A percentile compares a stretch with the other conserved stretches of the same genome.
These are phyloP conservation scores for Scytalidium lignicola DNA, from an alignment of 2,329 filamentous ascomycete species.

Conservation along the genomic window DNA sequence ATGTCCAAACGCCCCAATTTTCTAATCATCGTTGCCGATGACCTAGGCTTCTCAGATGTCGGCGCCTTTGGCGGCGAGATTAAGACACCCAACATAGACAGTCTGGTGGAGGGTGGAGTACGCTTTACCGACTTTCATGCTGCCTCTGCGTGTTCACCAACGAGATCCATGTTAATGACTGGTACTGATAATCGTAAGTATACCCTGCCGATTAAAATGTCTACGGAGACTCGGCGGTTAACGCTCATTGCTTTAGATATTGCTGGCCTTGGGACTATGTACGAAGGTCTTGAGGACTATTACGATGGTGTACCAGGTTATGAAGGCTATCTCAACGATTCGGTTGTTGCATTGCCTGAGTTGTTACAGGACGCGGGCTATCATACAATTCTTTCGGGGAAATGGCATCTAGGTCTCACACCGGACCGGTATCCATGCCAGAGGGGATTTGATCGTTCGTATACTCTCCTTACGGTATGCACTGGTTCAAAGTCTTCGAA, in stretches of 20 bases:
- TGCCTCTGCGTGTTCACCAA: conserved; percentile 54
- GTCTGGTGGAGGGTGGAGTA: conserved; percentile 42
- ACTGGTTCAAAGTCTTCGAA: no score
- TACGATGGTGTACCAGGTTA: no score
- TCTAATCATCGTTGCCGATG: conserved; percentile 40
- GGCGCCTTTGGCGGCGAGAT: conserved; percentile 53
- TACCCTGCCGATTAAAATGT: no score
- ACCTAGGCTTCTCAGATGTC: conserved; percentile 41
- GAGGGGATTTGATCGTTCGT: conserved; percentile 51
- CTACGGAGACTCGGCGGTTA: no score
- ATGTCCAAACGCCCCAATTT: conserved; percentile 33
- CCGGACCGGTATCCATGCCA: conserved; percentile 35
- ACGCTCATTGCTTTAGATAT: no score
- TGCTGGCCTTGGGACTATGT: no score
- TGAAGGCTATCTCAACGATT: conserved; percentile 50
- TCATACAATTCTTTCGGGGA: conserved; percentile 47
- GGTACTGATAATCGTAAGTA: conserved; percentile 51
- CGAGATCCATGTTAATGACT: conserved; percentile 55
- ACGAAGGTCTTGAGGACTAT: no score
- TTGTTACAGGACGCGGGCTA: conserved; percentile 47
- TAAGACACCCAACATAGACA: conserved; percentile 51
- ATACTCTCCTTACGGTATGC: conserved; percentile 36
- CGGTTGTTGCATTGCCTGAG: conserved; percentile 46
- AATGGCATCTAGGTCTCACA: conserved; percentile 53
- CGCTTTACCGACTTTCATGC: conserved; percentile 56